Evolutionary conservation across 257 asterid genomes (phyloP).

Genomic region (Plantago ovata): DNA sequence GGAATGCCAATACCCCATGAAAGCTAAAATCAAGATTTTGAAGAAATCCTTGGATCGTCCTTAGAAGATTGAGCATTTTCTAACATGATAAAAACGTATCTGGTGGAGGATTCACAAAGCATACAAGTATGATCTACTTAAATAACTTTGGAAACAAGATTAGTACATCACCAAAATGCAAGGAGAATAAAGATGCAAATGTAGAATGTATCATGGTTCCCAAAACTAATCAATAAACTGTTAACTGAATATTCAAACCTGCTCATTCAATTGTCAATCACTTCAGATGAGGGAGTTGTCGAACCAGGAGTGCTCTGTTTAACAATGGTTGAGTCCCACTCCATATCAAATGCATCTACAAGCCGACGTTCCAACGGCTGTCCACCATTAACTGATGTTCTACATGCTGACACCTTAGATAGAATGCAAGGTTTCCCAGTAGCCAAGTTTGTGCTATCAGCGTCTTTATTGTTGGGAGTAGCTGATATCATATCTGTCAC

Average conservation of each 20-base stretch:
- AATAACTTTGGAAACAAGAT: too few species aligned
- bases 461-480: conserved; percentile 23
- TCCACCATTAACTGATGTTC: conserved; percentile 34
- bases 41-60: too few species aligned
- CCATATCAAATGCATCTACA: conserved; percentile 57
- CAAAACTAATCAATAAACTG: background rate
- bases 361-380: conserved; percentile 52
- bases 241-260: background rate
- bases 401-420: conserved; percentile 27
- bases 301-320: conserved; percentile 37
- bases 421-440: conserved; percentile 23
- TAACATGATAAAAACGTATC: too few species aligned
- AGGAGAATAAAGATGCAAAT: too few species aligned
- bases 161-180: too few species aligned
- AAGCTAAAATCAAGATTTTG: too few species aligned
- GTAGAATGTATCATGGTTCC: too few species aligned
- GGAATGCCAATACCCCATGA: too few species aligned
- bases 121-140: too few species aligned
- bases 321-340: conserved; percentile 40
- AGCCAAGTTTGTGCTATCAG: conserved; percentile 19
- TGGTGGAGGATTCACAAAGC: too few species aligned
- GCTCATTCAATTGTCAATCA: conserved; percentile 17
- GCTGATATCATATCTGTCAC: conserved; percentile 17
- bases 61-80: too few species aligned
- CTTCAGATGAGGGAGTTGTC: conserved; percentile 29